Evolutionary conservation across 2,329 filamentous ascomycete genomes (phyloP).

Genomic region (Fusarium sp.): DNA sequence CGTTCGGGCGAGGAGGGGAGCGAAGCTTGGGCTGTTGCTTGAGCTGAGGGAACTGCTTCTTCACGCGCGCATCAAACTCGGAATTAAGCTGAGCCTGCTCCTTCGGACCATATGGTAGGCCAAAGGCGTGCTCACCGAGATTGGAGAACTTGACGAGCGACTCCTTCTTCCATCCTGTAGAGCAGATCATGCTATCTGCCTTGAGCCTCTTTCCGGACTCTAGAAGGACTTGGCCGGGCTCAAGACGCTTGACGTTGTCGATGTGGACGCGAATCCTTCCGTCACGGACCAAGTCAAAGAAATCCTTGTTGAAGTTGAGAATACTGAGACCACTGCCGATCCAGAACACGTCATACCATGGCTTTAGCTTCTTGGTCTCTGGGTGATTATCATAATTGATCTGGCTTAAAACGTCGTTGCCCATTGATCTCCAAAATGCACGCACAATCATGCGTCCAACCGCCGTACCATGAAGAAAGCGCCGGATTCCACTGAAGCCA

Average conservation of each 20-base stretch:
- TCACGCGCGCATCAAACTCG: not conserved
- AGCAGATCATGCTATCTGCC: constrained; percentile 60
- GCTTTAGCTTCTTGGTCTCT: constrained; percentile 54
- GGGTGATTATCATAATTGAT: constrained; percentile 59
- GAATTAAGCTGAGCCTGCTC: not conserved
- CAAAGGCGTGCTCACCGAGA: not conserved
- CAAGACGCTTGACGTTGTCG: constrained; percentile 58
- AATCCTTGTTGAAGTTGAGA: constrained; percentile 62
- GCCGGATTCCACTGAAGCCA: not conserved
- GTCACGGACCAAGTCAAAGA: constrained; percentile 62
- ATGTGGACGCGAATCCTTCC: constrained; percentile 61
- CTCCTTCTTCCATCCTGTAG: constrained; percentile 62
- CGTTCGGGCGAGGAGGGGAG: not conserved
- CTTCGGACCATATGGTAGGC: not conserved
- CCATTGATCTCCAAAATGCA: constrained; percentile 61
- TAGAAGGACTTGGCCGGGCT: constrained; percentile 54
- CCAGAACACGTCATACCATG: constrained; percentile 57
- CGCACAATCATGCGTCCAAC: constrained; percentile 1
- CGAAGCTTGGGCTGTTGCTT: not conserved
- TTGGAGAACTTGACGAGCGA: constrained; percentile 1
- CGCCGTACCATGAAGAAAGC: not conserved
- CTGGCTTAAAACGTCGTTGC: constrained; percentile 57
- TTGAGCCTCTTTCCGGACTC: constrained; percentile 54
- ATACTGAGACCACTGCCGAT: constrained; percentile 64
- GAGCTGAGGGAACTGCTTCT: not conserved